Evolutionary conservation across 176 grass and related monocot genomes (phyloP), one percentile per base, ranked within the genome.

Genomic region (Aechmea fasciata): DNA sequence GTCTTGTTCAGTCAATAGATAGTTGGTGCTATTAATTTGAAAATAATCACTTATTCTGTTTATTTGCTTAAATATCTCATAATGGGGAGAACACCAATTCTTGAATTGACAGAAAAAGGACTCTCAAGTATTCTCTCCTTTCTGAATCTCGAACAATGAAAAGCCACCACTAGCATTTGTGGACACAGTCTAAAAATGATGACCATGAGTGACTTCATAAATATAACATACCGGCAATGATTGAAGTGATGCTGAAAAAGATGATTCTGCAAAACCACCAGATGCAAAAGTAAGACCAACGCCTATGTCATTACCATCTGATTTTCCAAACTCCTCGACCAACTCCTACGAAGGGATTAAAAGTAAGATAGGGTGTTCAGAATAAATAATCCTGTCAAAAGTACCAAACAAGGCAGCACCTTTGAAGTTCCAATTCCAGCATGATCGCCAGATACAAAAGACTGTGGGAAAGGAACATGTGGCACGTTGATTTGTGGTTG

Each of bases 161-260:
- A 33, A 33, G 6, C 29, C 29, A 33, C 29, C 29, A 33, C 29
- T 33, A 33, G 29, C 29, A 33, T 6, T 6, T 6, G 3, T 33
- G 29, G 29, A 33, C 29, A 50, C 18, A 62, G 51, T 17, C 13
- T 52, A 81, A 24, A 13, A 9, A 67, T 70, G 76, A 47, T 64
- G 57, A 8, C 47, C 50, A 9, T 67, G 13, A 41, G 77, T 14
- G 61, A 74, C 29, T 2, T 74, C 41, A 72, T 55, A 69, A 51
- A 59, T 51, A 64, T 57, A 53, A 67, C 64, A 72, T 80, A 93
- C 85, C 80, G 57, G 59, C 70, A 83, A 74, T 48, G 80, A 70
- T 79, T 79, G 70, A 69, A 71, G 64, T 54, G 79, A 69, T 66
- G 63, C 62, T 75, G 80, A 67, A 72, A 71, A 85, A 67, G 71